Evolutionary conservation across 2,329 filamentous ascomycete species (phyloP).

Genomic region (Sporothrix schenckii): DNA sequence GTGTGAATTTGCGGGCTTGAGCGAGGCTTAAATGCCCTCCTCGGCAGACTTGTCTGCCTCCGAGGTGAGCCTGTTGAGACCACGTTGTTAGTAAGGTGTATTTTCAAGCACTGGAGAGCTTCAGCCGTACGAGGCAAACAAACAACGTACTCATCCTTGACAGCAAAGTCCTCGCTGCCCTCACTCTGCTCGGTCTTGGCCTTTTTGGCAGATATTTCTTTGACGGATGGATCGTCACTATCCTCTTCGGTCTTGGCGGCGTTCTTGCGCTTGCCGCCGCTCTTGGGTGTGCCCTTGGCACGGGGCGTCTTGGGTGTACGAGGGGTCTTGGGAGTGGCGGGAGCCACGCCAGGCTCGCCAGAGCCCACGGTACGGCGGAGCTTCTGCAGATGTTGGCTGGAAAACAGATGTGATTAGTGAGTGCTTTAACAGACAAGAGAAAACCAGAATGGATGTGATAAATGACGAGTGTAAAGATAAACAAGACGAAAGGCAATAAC

Average conservation of each 20-base stretch:
- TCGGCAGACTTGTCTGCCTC: not conserved
- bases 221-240: not conserved
- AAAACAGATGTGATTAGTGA: conserved; percentile 11
- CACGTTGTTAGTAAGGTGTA: not conserved
- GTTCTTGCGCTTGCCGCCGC: conserved; percentile 29
- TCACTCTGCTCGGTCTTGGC: conserved; percentile 20
- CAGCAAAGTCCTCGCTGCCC: not conserved
- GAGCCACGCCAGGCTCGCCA: not conserved
- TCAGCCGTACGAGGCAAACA: not conserved
- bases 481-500: not conserved
- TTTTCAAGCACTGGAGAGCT: no score
- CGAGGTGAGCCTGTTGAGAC: not conserved
- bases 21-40: not conserved
- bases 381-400: conserved; percentile 45
- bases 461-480: not conserved
- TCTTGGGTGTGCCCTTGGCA: conserved; percentile 34
- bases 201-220: conserved; percentile 32
- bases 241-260: conserved; percentile 30
- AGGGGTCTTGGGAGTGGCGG: conserved; percentile 31
- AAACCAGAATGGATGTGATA: not conserved
- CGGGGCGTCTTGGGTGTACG: conserved; percentile 28
- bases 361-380: conserved; percentile 40
- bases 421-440: no score
- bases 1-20: not conserved
- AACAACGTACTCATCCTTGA: conserved; percentile 34